A percentile compares a stretch with the other conserved stretches of the same genome.
Evolutionary conservation across 2,329 filamentous ascomycete species (phyloP).

Genomic region (Cordyceps sp.): DNA sequence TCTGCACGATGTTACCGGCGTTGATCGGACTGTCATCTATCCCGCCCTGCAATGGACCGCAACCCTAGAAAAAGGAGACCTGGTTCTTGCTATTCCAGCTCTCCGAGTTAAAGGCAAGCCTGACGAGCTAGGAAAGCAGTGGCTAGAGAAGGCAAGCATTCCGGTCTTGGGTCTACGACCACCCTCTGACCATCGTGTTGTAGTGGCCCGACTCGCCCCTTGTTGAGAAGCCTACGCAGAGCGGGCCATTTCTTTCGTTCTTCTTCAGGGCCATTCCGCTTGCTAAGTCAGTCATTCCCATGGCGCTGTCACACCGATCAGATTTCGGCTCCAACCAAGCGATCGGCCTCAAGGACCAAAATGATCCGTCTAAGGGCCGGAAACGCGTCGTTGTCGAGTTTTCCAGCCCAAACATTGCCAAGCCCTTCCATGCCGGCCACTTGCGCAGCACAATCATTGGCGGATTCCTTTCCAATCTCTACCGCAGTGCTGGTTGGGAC

Average conservation of each 20-base stretch:
- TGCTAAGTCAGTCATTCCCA: conserved; percentile 3
- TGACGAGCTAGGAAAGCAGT: conserved; percentile 3
- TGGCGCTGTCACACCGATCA: conserved; percentile 3
- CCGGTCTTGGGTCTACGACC: no score
- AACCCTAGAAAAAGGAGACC: conserved; percentile 3
- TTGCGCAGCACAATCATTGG: conserved; percentile 56
- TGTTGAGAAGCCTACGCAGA: conserved; percentile 3
- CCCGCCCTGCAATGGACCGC: conserved; percentile 4
- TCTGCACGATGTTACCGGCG: conserved; percentile 3
- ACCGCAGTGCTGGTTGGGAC: conserved; percentile 49
- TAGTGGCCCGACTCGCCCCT: conserved; percentile 4
- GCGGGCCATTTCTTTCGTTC: conserved; percentile 3
- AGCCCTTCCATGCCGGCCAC: conserved; percentile 54
- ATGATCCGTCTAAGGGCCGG: conserved; percentile 2
- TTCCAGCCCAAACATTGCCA: conserved; percentile 59
- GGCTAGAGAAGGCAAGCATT: conserved; percentile 4
- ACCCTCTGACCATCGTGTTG: background rate
- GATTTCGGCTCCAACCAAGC: conserved; percentile 2
- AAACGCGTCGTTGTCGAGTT: conserved; percentile 45
- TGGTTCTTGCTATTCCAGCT: conserved; percentile 3
- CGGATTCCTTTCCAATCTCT: conserved; percentile 48
- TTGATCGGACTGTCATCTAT: conserved; percentile 3
- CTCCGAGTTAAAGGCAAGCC: conserved; percentile 4
- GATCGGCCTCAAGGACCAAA: conserved; percentile 3
- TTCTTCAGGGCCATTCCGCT: conserved; percentile 3